These are phyloP conservation scores for Aspergillus costaricaensis DNA, from an alignment of 2,329 filamentous ascomycete species.

Conservation along the genomic window DNA sequence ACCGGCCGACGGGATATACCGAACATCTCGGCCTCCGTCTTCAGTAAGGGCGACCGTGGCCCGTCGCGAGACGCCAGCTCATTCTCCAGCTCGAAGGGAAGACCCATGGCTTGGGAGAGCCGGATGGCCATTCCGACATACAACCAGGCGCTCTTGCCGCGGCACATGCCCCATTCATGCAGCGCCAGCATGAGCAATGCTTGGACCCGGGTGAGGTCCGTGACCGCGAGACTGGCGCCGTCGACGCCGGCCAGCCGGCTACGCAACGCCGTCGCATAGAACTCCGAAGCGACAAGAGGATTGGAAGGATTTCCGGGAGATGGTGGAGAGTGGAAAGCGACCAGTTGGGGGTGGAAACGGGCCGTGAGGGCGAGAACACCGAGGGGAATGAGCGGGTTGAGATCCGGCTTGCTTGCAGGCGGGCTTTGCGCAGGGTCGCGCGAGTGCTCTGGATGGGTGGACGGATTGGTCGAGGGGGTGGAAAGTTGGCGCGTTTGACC, in stretches of 20 bases:
- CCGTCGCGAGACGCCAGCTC: conserved; percentile 50
- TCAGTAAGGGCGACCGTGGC: conserved; percentile 41
- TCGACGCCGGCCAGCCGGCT: conserved; percentile 48
- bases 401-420: conserved; percentile 35
- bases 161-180: conserved; percentile 60
- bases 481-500: conserved; percentile 48
- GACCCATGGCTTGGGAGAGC: conserved; percentile 48
- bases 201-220: conserved; percentile 55
- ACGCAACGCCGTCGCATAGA: conserved; percentile 56
- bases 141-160: conserved; percentile 55
- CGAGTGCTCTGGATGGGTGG: conserved; percentile 14
- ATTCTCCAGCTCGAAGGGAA: conserved; percentile 50
- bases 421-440: conserved; percentile 35
- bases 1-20: conserved; percentile 34
- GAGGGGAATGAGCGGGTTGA: conserved; percentile 52
- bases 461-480: conserved; percentile 21
- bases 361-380: conserved; percentile 59
- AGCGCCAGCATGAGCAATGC: conserved; percentile 58
- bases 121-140: conserved; percentile 51
- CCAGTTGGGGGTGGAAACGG: conserved; percentile 55
- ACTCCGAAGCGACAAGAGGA: conserved; percentile 55
- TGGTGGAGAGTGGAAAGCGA: conserved; percentile 51
- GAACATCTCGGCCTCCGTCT: conserved; percentile 41
- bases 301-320: conserved; percentile 48
- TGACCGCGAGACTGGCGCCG: conserved; percentile 43